Conservation (phyloP, 129 eudicot species). For the Logfia minima region DNA sequence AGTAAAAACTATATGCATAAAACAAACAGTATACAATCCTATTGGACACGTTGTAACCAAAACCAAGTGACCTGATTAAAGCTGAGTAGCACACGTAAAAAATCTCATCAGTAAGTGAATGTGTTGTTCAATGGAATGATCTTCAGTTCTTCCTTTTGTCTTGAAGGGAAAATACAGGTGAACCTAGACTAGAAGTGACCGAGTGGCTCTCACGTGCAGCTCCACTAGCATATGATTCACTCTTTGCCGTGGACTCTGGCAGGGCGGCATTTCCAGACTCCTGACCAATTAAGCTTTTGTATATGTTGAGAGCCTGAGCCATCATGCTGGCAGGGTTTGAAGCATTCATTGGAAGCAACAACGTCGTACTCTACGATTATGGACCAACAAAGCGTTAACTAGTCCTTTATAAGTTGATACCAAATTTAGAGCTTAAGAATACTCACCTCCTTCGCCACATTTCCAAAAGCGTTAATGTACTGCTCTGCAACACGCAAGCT, state of each 20-base stretch:
- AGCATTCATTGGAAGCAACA: conserved; percentile 71
- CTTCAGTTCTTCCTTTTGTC: conserved; percentile 41
- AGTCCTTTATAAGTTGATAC: background rate
- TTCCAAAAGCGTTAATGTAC: conserved; percentile 79
- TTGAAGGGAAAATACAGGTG: conserved; percentile 74
- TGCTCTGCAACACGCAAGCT: conserved; percentile 87
- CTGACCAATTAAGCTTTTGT: conserved; percentile 58
- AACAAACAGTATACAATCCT: background rate
- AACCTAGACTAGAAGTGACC: conserved; percentile 18
- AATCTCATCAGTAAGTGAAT: conserved; percentile 9
- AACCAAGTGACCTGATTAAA: background rate
- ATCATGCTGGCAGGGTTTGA: conserved; percentile 78
- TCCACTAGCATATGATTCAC: conserved; percentile 8
- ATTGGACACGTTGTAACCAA: background rate
- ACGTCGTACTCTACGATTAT: conserved; percentile 57
- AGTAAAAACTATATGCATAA: background rate
- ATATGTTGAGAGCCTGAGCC: conserved; percentile 68
- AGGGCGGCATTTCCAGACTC: conserved; percentile 20
- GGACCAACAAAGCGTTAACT: background rate
- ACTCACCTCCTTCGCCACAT: conserved; percentile 81
- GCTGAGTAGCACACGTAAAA: conserved; percentile 4
- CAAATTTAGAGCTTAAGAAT: background rate
- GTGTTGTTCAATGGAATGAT: background rate
- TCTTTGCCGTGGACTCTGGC: conserved; percentile 30
- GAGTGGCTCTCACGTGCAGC: conserved; percentile 20